A percentile compares a stretch with the other conserved stretches of the same genome.
Evolutionary conservation across 257 asterid genomes (phyloP).

Genomic region (Solanum megistacrolobum): DNA sequence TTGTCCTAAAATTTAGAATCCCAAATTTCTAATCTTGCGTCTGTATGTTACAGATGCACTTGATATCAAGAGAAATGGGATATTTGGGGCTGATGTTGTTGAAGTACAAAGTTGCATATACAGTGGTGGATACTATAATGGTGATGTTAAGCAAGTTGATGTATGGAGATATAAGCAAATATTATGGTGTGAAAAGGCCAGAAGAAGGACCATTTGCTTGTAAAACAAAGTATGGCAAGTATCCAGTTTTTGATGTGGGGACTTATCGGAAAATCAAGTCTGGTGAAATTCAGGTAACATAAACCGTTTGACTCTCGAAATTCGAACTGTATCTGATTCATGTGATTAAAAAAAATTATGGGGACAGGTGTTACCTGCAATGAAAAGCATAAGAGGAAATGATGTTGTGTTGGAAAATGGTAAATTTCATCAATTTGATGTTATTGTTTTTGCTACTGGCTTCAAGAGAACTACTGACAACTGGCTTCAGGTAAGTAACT

Average conservation of each 20-base stretch:
- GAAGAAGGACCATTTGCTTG: too few relatives aligned
- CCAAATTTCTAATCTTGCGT: too few relatives aligned
- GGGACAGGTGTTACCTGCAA: constrained; percentile 46
- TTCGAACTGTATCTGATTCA: too few relatives aligned
- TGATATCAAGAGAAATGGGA: constrained; percentile 34
- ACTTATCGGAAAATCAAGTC: constrained; percentile 38
- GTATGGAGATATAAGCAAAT: constrained; percentile 45
- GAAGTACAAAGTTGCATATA: constrained; percentile 11
- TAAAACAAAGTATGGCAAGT: constrained; percentile 2
- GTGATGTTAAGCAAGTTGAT: constrained; percentile 28
- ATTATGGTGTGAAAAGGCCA: constrained; percentile 17
- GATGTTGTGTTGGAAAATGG: constrained; percentile 42
- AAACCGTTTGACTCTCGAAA: not conserved
- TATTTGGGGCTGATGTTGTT: constrained; percentile 10
- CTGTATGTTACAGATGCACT: constrained; percentile 34
- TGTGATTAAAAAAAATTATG: not conserved
- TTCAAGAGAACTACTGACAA: constrained; percentile 54
- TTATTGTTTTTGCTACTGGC: constrained; percentile 63
- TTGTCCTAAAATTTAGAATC: too few relatives aligned
- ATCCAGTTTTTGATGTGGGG: constrained; percentile 66
- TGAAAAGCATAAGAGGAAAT: constrained; percentile 25
- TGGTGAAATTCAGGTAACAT: constrained; percentile 46
- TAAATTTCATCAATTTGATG: constrained; percentile 34
- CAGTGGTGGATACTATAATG: constrained; percentile 27
- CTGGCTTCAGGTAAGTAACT: constrained; percentile 55